Evolutionary conservation across 495 filamentous ascomycete species (phyloP).

Genomic region (Penicillium malachiteum): DNA sequence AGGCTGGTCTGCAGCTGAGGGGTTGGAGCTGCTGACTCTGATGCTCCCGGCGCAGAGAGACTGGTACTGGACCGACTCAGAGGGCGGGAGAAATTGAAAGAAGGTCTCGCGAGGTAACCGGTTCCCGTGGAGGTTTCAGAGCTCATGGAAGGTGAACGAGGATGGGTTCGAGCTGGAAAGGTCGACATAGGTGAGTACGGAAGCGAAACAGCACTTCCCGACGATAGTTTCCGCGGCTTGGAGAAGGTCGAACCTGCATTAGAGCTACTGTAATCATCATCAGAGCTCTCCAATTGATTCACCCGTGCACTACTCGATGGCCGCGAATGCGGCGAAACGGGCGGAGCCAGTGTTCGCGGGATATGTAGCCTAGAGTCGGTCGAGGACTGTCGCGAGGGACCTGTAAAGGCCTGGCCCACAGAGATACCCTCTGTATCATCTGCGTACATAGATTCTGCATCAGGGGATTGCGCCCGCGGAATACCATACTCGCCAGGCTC

Average conservation of each 20-base stretch:
- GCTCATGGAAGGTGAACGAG: slow-evolving; percentile 75
- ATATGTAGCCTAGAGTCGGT: slow-evolving; percentile 49
- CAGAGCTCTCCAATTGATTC: slow-evolving; percentile 59
- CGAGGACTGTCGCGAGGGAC: slow-evolving; percentile 38
- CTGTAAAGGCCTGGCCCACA: slow-evolving; percentile 21
- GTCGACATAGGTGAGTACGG: slow-evolving; percentile 67
- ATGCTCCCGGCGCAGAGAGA: slow-evolving; percentile 45
- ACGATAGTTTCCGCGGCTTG: slow-evolving; percentile 59
- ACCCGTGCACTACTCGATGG: slow-evolving; percentile 57
- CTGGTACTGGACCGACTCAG: slow-evolving; percentile 72
- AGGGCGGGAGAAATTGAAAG: slow-evolving; percentile 92
- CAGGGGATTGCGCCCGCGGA: slow-evolving; percentile 50
- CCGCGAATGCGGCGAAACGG: slow-evolving; percentile 55
- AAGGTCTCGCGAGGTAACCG: slow-evolving; percentile 64
- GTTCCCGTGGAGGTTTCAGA: slow-evolving; percentile 70
- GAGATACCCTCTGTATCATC: slow-evolving; percentile 16
- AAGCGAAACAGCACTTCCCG: slow-evolving; percentile 60
- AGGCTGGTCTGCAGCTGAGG: slow-evolving; percentile 5
- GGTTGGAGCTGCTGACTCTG: slow-evolving; percentile 13
- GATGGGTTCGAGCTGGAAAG: slow-evolving; percentile 46
- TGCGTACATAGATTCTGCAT: slow-evolving; percentile 29
- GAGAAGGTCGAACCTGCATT: slow-evolving; percentile 54
- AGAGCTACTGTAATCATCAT: slow-evolving; percentile 59
- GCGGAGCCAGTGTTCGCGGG: slow-evolving; percentile 52
- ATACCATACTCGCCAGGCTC: slow-evolving; percentile 41